Percentiles rank a stretch among this genome's conserved stretches.
phyloP scores from a whole-genome alignment of 495 filamentous ascomycete species.

The Neurospora sp. region DNA sequence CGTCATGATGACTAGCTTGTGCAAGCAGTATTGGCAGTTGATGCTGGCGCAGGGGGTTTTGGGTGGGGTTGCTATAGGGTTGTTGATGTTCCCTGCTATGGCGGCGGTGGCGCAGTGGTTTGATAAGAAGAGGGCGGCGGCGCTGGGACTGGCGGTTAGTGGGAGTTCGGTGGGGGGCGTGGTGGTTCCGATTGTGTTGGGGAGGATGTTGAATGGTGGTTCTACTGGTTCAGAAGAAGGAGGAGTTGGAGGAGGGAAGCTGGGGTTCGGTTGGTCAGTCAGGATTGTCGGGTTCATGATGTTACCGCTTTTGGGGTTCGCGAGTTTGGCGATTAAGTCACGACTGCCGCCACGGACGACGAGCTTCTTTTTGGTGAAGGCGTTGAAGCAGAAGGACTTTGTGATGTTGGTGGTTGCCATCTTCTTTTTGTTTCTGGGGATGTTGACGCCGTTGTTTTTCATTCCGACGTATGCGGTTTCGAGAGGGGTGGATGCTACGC shows the following conservation, averaged over 20 bases:
- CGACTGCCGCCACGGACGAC: slow-evolving; percentile 36
- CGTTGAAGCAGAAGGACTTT: slow-evolving; percentile 29
- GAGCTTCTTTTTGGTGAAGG: slow-evolving; percentile 30
- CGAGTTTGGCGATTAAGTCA: slow-evolving; percentile 29
- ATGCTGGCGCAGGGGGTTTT: slow-evolving; percentile 52
- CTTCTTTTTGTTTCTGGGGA: slow-evolving; percentile 40
- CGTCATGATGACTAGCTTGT: slow-evolving; percentile 50
- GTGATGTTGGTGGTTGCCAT: slow-evolving; percentile 29
- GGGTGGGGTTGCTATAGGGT: slow-evolving; percentile 37
- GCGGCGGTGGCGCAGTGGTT: slow-evolving; percentile 47
- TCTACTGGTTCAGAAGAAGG: neutral
- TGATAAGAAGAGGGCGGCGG: slow-evolving; percentile 40
- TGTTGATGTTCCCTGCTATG: slow-evolving; percentile 43
- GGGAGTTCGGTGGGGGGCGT: slow-evolving; percentile 52
- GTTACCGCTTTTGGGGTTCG: slow-evolving; percentile 35
- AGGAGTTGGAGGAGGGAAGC: neutral
- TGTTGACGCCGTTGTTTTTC: slow-evolving; percentile 50
- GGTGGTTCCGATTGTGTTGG: slow-evolving; percentile 37
- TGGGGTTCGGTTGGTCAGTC: slow-evolving; percentile 53
- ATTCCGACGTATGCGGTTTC: slow-evolving; percentile 42
- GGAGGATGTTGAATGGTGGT: slow-evolving; percentile 27
- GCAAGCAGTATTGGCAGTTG: slow-evolving; percentile 51
- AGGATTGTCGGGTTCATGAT: slow-evolving; percentile 49
- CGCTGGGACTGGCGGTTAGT: slow-evolving; percentile 43
- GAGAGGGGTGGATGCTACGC: slow-evolving; percentile 33